Percentiles rank a stretch among this genome's conserved stretches.
phyloP scores from a whole-genome alignment of 768 basidiomycete species.

The Rhizopogon vinicolor region DNA sequence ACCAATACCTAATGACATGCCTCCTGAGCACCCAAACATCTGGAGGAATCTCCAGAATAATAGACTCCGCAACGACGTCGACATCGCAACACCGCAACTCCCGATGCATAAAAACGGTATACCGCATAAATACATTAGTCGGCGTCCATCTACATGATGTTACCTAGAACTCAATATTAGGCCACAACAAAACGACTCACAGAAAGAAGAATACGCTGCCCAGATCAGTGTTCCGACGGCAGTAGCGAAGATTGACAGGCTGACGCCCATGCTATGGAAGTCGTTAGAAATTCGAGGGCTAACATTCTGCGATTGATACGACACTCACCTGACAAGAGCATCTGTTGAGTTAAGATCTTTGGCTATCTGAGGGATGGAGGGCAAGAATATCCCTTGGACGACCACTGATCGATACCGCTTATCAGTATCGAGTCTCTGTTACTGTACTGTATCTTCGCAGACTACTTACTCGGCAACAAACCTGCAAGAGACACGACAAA shows the following conservation, averaged over 20 bases:
- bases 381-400: constrained; percentile 62
- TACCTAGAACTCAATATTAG: background rate
- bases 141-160: constrained; percentile 48
- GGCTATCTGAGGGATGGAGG: constrained; percentile 65
- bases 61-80: constrained; percentile 40
- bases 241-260: constrained; percentile 38
- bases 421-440: background rate
- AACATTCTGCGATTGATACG: background rate
- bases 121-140: constrained; percentile 48
- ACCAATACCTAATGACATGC: constrained; percentile 44
- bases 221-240: constrained; percentile 43
- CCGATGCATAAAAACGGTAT: constrained; percentile 44
- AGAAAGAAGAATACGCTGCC: constrained; percentile 44
- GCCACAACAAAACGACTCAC: constrained; percentile 16
- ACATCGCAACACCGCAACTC: constrained; percentile 50
- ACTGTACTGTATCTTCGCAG: background rate
- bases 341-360: constrained; percentile 53
- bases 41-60: constrained; percentile 58
- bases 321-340: constrained; percentile 44
- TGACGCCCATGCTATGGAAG: constrained; percentile 36
- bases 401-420: background rate
- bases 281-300: no score
- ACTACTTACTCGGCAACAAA: constrained; percentile 48
- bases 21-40: constrained; percentile 52
- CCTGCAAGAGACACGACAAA: constrained; percentile 53